Percentiles rank a stretch among this genome's conserved stretches.
Evolutionary conservation across 805 yeast species (phyloP).

Genomic region (Kodamaea kakaduensis): DNA sequence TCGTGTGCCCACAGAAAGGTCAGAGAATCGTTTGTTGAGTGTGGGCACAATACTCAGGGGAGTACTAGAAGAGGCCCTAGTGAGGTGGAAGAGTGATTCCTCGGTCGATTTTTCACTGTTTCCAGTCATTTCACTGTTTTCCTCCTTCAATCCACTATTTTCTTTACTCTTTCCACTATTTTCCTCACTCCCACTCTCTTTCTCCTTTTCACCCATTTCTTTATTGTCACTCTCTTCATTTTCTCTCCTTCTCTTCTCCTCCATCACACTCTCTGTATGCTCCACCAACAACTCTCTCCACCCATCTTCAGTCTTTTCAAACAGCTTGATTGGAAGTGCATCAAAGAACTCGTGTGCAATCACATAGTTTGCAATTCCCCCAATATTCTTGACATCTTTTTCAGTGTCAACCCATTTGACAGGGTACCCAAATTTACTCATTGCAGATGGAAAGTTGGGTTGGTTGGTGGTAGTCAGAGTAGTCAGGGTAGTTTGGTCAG

Average conservation of each 20-base stretch:
- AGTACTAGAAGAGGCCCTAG: slow-evolving; percentile 55
- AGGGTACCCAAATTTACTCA: slow-evolving; percentile 48
- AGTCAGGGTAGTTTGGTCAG: no score
- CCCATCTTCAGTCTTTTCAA: slow-evolving; percentile 56
- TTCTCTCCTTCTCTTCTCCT: not conserved
- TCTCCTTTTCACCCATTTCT: slow-evolving; percentile 12
- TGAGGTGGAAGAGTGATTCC: slow-evolving; percentile 43
- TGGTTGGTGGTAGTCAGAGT: slow-evolving; percentile 15
- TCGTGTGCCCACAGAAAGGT: slow-evolving; percentile 52
- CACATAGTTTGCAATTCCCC: slow-evolving; percentile 50
- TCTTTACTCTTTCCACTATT: not conserved
- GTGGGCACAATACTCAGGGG: slow-evolving; percentile 58
- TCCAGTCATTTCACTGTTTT: not conserved
- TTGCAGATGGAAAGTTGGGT: slow-evolving; percentile 35
- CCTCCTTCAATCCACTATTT: not conserved
- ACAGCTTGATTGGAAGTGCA: slow-evolving; percentile 75
- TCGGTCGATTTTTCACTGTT: not conserved
- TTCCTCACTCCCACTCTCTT: slow-evolving; percentile 10
- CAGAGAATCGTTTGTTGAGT: slow-evolving; percentile 45
- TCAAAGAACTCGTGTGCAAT: slow-evolving; percentile 87
- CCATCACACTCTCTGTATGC: slow-evolving; percentile 33
- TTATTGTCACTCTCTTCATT: not conserved
- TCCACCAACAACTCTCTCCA: slow-evolving; percentile 82
- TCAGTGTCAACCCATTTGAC: slow-evolving; percentile 62
- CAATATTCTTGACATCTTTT: slow-evolving; percentile 33